These are phyloP conservation scores for Vanilla planifolia DNA, from an alignment of 106 monocot genomes.

Conservation along the genomic window DNA sequence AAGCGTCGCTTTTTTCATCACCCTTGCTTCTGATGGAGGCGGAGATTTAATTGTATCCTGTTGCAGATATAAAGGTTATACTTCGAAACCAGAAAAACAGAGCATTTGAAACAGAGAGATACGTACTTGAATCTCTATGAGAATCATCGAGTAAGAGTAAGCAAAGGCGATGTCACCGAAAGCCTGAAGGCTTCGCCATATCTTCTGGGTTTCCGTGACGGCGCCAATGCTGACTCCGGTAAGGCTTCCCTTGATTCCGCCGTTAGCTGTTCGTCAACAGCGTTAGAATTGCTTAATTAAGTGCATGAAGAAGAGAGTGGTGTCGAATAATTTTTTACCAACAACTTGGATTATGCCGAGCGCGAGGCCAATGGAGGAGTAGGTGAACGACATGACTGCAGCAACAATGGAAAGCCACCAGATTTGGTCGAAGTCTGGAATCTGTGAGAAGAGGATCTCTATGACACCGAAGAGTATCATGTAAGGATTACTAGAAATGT, in stretches of 20 bases:
- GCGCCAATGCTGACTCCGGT: constrained; percentile 48
- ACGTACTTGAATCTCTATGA: constrained; percentile 62
- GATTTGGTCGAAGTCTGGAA: constrained; percentile 58
- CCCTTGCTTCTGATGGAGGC: constrained; percentile 51
- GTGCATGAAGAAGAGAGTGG: constrained; percentile 37
- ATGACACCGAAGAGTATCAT: constrained; percentile 53
- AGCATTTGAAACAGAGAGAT: neutral
- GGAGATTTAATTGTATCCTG: constrained; percentile 60
- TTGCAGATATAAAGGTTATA: neutral
- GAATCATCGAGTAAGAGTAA: constrained; percentile 67
- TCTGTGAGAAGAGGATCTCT: constrained; percentile 51
- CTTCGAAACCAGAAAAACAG: neutral
- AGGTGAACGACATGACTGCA: constrained; percentile 75
- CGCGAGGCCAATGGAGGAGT: constrained; percentile 47
- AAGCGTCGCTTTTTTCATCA: constrained; percentile 65
- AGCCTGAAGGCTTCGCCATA: constrained; percentile 55
- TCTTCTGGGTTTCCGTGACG: constrained; percentile 37
- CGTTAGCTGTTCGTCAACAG: constrained; percentile 18
- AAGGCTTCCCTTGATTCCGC: constrained; percentile 38
- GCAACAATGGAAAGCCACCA: constrained; percentile 60
- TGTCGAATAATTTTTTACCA: constrained; percentile 7
- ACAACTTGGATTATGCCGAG: constrained; percentile 35
- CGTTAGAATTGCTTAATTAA: constrained; percentile 67
- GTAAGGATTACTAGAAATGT: constrained; percentile 32
- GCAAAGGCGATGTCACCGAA: constrained; percentile 69